Evolutionary conservation across 2,329 filamentous ascomycete genomes (phyloP), one percentile per base, ranked within the genome.

Genomic region (Pseudocercospora eumusae): DNA sequence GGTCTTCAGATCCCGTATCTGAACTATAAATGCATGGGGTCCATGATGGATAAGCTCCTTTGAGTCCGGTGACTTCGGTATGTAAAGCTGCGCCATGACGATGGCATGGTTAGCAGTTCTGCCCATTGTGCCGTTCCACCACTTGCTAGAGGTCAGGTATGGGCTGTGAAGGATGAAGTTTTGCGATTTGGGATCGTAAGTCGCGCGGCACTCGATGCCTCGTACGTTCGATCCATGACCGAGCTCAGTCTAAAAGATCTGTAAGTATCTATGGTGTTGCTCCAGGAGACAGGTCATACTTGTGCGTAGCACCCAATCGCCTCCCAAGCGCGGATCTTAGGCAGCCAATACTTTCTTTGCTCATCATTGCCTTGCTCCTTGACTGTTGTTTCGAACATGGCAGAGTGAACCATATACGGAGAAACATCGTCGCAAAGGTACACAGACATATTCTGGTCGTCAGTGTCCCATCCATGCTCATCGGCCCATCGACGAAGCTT

Each of bases 61-160:
- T 7, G 71, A 69, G 2, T 62, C 56, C 15, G 65, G 27, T 7
- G 69, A 62, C 65, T 75, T 71, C 27, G 81, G 81, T 11, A 83
- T 70, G 33, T 82, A 70, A 1, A 84, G 70, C 63, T 83, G 82
- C 42, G 82, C 82, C 18, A 84, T 80, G 0, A 84, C 81, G 62
- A 84, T 82, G 27, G 81, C 79, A 74, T 83, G 80, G 59, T 82
- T 83, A n/a, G 81, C 82, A n/a, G 80, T 82, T 23, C 81, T 74
- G 1, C 81, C 81, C 73, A 84, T 76, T 1, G 78, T 77, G 1
- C 81, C 82, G 69, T 83, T 83, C 81, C 82, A 84, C 81, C 80
- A 83, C 70, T 84, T 83, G 66, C 78, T 82, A 1, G 82, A 79
- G 0, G 81, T 83, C 20, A 83, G 69, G 25, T 79, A 79, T 10